Base-by-base conservation (phyloP, 1,284 basidiomycete genomes). In the Papiliotrema laurentii region DNA sequence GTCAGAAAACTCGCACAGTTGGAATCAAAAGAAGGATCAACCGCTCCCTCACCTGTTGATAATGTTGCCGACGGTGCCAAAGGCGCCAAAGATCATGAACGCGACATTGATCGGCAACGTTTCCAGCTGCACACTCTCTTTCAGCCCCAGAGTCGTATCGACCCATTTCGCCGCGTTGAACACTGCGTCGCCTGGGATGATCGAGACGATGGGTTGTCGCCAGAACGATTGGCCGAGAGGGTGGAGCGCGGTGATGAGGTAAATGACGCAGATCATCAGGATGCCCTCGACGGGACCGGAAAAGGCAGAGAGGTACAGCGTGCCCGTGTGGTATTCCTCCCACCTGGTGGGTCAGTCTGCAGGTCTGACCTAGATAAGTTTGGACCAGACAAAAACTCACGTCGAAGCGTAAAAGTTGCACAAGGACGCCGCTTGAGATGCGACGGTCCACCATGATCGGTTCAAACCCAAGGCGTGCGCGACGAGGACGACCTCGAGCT, bases 221-320 rank as follows among this genome's bases (percentile, higher is more conserved):
- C 93, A 97, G 70, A 97, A 86, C 2, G 79, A 72, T 2, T 90
- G 83, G 6, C 87, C 86, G 84, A 58, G 43, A 1, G 69, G 69
- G 55, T 73, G 67, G 52, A 72, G 26, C 5, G 71, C 91, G 11
- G 88, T 87, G 48, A 96, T 75, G 22, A 84, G 60, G 73, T 87
- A 97, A 51, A 97, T 83, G 11, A 63, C 69, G 25, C 86, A 79
- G 51, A 97, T 85, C 72, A 97, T 81, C 43, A 98, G 75, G 61
- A 98, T 97, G 9, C 94, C 94, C 72, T 97, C 94, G 2, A 97
- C 89, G 0, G 94, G 94, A 0, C 94, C 94, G 9, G 89, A 94
- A 73, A 96, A 97, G 25, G 85, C 83, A n/a, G 89, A 89, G 16
- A 96, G 83, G 75, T 84, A 96, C 5, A 97, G 77, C 54, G 85